phyloP scores from a whole-genome alignment of 2,329 filamentous ascomycete species.

The Colletotrichum salicis region DNA sequence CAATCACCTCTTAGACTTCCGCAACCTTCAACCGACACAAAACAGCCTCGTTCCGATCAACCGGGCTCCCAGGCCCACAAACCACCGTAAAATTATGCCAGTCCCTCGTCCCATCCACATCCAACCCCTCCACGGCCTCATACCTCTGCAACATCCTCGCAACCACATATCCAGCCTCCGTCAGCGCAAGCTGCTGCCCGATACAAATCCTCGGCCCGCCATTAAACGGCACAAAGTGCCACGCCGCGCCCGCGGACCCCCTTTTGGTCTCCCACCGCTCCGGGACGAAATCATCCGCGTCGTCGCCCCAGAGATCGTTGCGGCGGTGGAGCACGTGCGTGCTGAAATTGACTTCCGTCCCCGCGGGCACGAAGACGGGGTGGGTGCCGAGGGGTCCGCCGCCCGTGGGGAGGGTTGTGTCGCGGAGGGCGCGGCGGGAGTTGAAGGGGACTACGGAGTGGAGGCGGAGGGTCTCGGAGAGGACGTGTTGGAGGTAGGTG shows the following conservation, averaged over 20 bases:
- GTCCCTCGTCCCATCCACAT: slow-evolving; percentile 10
- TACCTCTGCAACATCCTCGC: slow-evolving; percentile 40
- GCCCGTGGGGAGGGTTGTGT: slow-evolving; percentile 48
- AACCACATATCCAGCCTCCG: slow-evolving; percentile 40
- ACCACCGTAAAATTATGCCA: slow-evolving; percentile 28
- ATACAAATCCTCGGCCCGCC: slow-evolving; percentile 50
- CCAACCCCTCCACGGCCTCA: slow-evolving; percentile 30
- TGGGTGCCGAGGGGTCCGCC: slow-evolving; percentile 47
- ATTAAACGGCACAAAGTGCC: slow-evolving; percentile 50
- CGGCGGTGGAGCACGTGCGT: slow-evolving; percentile 46
- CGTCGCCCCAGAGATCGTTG: slow-evolving; percentile 48
- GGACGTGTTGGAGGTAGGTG: slow-evolving; percentile 40
- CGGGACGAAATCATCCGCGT: slow-evolving; percentile 48
- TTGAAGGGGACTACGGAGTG: slow-evolving; percentile 49
- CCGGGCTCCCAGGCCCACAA: slow-evolving; percentile 20
- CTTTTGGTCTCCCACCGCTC: slow-evolving; percentile 50
- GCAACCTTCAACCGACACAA: slow-evolving; percentile 21
- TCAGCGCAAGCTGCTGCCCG: slow-evolving; percentile 46
- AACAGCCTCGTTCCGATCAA: slow-evolving; percentile 22
- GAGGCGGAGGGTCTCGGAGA: slow-evolving; percentile 45
- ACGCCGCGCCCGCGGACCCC: slow-evolving; percentile 37
- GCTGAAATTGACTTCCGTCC: slow-evolving; percentile 43
- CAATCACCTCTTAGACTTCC: no score
- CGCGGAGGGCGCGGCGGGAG: slow-evolving; percentile 41
- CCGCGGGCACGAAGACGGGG: slow-evolving; percentile 45